Evolutionary conservation across 2,329 filamentous ascomycete species (phyloP).

Genomic region (Trichoderma atrobrunneum): DNA sequence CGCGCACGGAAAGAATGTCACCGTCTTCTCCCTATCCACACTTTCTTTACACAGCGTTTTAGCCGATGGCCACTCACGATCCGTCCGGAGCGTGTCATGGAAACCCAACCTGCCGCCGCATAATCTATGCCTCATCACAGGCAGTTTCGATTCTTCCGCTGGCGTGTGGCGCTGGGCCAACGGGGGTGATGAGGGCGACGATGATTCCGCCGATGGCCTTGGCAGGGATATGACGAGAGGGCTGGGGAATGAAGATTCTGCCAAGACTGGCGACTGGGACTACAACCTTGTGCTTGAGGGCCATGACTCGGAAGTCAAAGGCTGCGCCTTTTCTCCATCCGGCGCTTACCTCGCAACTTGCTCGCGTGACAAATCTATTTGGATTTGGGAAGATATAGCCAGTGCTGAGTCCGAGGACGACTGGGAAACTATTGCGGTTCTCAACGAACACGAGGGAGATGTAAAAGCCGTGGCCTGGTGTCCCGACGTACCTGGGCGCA

Average conservation of each 20-base stretch:
- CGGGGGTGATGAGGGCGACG: slow-evolving; percentile 40
- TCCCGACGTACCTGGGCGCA: slow-evolving; percentile 59
- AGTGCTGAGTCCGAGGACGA: slow-evolving; percentile 77
- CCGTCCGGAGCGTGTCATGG: slow-evolving; percentile 83
- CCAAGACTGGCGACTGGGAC: slow-evolving; percentile 69
- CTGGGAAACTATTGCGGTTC: slow-evolving; percentile 92
- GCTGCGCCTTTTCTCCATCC: slow-evolving; percentile 68
- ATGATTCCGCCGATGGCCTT: slow-evolving; percentile 26
- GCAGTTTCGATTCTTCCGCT: slow-evolving; percentile 89
- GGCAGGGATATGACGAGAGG: slow-evolving; percentile 43
- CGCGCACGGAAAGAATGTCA: slow-evolving; percentile 80
- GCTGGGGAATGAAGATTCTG: slow-evolving; percentile 13
- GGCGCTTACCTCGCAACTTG: slow-evolving; percentile 85
- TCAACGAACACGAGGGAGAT: slow-evolving; percentile 92
- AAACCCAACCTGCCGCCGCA: slow-evolving; percentile 65
- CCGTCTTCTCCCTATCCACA: slow-evolving; percentile 81
- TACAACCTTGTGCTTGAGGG: slow-evolving; percentile 91
- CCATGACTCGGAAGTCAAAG: slow-evolving; percentile 91
- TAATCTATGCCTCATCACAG: slow-evolving; percentile 80
- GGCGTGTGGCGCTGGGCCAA: slow-evolving; percentile 71
- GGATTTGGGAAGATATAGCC: slow-evolving; percentile 96
- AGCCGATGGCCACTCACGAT: slow-evolving; percentile 84
- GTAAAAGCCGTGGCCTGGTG: slow-evolving; percentile 95
- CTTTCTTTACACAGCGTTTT: slow-evolving; percentile 77
- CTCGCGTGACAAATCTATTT: slow-evolving; percentile 88